These are phyloP conservation scores for Erodium maritimum DNA, from an alignment of 345 rosid species.

Conservation along the genomic window DNA sequence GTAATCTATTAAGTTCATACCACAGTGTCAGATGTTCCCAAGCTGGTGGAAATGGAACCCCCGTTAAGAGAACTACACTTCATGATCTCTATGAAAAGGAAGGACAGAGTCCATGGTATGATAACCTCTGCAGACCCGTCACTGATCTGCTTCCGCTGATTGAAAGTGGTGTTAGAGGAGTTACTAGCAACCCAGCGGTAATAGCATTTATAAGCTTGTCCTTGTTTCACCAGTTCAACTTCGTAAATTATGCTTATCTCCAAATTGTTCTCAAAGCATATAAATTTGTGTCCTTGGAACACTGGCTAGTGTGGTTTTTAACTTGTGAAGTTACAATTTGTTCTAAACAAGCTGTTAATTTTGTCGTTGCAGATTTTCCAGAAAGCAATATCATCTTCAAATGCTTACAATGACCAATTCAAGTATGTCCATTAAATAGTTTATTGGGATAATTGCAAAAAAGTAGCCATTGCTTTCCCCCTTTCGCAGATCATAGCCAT, in stretches of 20 bases:
- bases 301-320: neutral
- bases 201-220: neutral
- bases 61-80: slow-evolving; percentile 54
- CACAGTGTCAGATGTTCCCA: slow-evolving; percentile 66
- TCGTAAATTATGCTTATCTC: too few relatives aligned
- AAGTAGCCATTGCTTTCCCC: too few relatives aligned
- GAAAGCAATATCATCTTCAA: slow-evolving; percentile 91
- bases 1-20: too few relatives aligned
- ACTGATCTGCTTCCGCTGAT: slow-evolving; percentile 80
- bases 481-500: too few relatives aligned
- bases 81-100: slow-evolving; percentile 85
- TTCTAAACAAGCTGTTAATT: slow-evolving; percentile 6
- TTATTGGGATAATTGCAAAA: too few relatives aligned
- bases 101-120: slow-evolving; percentile 99
- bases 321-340: neutral
- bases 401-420: slow-evolving; percentile 95
- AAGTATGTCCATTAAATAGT: slow-evolving; percentile 31
- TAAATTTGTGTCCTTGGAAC: too few relatives aligned
- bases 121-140: slow-evolving; percentile 92
- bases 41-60: slow-evolving; percentile 45
- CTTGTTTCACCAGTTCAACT: neutral
- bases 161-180: slow-evolving; percentile 89
- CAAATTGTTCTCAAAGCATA: neutral
- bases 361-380: slow-evolving; percentile 74
- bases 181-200: slow-evolving; percentile 99